These are phyloP conservation scores for Flueggea neowawraea DNA, from an alignment of 441 rosid genomes.

Conservation along the genomic window DNA sequence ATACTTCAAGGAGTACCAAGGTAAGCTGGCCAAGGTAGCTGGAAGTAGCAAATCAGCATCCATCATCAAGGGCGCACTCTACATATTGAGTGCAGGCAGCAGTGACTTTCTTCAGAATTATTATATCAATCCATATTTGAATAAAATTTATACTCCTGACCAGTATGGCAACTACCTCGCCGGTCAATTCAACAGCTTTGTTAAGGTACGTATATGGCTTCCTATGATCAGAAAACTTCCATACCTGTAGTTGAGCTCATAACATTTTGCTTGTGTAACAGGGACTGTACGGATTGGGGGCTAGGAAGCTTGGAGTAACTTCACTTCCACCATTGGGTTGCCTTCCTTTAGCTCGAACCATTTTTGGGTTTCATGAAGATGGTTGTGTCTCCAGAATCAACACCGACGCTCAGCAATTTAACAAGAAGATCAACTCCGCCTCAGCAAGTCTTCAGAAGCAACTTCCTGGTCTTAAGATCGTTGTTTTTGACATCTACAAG, in stretches of 20 bases:
- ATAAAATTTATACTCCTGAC: constrained; percentile 53
- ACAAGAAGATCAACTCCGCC: constrained; percentile 60
- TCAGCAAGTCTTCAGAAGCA: constrained; percentile 60
- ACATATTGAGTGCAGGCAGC: constrained; percentile 74
- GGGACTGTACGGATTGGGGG: constrained; percentile 64
- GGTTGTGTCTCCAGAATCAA: constrained; percentile 72
- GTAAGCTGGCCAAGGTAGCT: constrained; percentile 57
- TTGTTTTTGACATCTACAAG: constrained; percentile 68
- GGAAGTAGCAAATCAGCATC: constrained; percentile 53
- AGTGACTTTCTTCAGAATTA: constrained; percentile 82
- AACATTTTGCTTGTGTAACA: constrained; percentile 13
- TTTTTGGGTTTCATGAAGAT: constrained; percentile 52
- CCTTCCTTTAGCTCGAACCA: constrained; percentile 68
- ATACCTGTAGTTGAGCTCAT: no score
- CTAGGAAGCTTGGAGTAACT: constrained; percentile 79
- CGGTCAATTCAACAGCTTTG: constrained; percentile 42
- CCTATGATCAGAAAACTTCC: no score
- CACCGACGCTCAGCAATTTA: constrained; percentile 63
- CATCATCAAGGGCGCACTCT: constrained; percentile 57
- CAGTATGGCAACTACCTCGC: constrained; percentile 60
- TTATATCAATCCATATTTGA: constrained; percentile 67
- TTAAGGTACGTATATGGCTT: constrained; percentile 39
- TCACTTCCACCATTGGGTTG: constrained; percentile 91
- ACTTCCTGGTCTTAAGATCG: constrained; percentile 64
- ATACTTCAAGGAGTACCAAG: constrained; percentile 75